Evolutionary conservation across 1,284 basidiomycete genomes (phyloP).

Genomic region (Puccinia novopanici): DNA sequence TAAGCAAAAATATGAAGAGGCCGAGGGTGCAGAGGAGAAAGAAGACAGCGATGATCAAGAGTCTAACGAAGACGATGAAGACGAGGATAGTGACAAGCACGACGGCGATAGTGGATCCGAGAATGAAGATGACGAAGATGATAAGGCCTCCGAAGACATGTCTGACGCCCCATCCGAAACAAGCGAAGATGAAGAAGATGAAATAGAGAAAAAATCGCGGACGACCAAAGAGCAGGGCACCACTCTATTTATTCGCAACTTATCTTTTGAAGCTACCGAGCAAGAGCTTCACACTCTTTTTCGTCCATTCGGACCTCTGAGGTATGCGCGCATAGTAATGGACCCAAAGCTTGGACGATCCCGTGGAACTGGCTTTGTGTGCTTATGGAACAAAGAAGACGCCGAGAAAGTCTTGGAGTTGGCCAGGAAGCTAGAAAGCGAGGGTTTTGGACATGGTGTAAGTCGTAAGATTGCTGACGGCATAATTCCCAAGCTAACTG

Average conservation of each 20-base stretch:
- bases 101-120: conserved; percentile 65
- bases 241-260: conserved; percentile 90
- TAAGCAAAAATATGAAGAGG: conserved; percentile 85
- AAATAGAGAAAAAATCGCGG: background rate
- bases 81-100: conserved; percentile 59
- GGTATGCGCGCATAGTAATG: conserved; percentile 89
- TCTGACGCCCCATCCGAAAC: background rate
- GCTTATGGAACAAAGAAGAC: conserved; percentile 92
- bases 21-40: conserved; percentile 61
- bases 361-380: conserved; percentile 92
- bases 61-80: conserved; percentile 53
- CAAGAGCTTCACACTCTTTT: conserved; percentile 85
- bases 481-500: conserved; percentile 53
- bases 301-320: conserved; percentile 83
- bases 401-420: conserved; percentile 82
- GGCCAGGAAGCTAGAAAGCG: conserved; percentile 69
- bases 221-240: conserved; percentile 65
- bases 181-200: conserved; percentile 13
- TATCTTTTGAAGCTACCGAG: conserved; percentile 88
- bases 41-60: conserved; percentile 58
- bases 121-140: conserved; percentile 3
- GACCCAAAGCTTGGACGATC: conserved; percentile 81
- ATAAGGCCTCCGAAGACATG: background rate
- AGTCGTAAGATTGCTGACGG: conserved; percentile 55
- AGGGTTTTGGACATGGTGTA: conserved; percentile 62